Evolutionary conservation across 1,139 yeast species (phyloP).

Genomic region (Nakaseomyces nivariensis): DNA sequence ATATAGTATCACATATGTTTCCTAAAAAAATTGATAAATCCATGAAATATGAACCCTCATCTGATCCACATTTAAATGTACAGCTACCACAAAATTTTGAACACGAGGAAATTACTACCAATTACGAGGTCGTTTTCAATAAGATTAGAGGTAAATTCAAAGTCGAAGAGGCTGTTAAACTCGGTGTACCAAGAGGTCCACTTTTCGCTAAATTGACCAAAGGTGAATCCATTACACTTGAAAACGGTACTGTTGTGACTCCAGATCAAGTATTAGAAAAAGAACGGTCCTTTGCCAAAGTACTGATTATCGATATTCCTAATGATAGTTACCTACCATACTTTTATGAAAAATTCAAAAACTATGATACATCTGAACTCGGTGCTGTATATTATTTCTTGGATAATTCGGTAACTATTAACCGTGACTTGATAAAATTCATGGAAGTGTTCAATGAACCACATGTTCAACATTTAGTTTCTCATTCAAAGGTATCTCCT

Average conservation of each 20-base stretch:
- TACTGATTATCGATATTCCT: conserved; percentile 72
- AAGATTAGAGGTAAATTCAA: conserved; percentile 75
- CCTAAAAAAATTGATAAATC: conserved; percentile 32
- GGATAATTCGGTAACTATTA: conserved; percentile 51
- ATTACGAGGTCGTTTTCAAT: conserved; percentile 54
- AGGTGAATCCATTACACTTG: conserved; percentile 50
- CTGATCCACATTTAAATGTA: conserved; percentile 30
- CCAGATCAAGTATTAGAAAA: conserved; percentile 72
- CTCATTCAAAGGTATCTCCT: conserved; percentile 57
- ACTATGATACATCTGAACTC: conserved; percentile 29
- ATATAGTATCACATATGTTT: conserved; percentile 34
- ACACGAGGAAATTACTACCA: conserved; percentile 30
- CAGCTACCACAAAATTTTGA: conserved; percentile 26
- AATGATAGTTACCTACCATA: conserved; percentile 36
- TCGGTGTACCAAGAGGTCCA: conserved; percentile 64
- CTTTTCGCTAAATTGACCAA: conserved; percentile 48
- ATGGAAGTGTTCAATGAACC: conserved; percentile 33
- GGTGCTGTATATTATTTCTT: conserved; percentile 66
- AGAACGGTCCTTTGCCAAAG: conserved; percentile 46
- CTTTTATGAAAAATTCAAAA: conserved; percentile 16
- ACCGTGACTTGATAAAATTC: conserved; percentile 35
- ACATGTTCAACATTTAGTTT: conserved; percentile 50
- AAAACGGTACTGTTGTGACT: conserved; percentile 45
- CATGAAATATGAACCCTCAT: conserved; percentile 26
- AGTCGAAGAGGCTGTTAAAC: conserved; percentile 49